Percentiles rank a stretch among this genome's conserved stretches.
Evolutionary conservation across 345 rosid genomes (phyloP).

Genomic region (Turnera subulata): DNA sequence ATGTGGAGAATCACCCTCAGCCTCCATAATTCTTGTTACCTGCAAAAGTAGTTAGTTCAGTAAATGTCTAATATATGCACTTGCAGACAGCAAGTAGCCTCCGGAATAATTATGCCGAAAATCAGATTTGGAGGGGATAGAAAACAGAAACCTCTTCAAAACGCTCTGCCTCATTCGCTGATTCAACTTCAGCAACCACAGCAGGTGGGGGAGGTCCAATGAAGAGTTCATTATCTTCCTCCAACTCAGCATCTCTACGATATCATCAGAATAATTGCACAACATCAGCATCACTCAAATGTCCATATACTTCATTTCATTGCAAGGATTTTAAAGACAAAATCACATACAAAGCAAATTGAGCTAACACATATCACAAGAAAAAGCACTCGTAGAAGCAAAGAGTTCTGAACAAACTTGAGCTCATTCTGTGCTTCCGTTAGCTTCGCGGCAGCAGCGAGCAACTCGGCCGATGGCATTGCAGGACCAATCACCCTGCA

Average conservation of each 20-base stretch:
- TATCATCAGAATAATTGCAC: conserved; percentile 6
- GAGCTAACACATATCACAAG: conserved; percentile 1
- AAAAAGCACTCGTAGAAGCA: not conserved
- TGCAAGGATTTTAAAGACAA: too few relatives aligned
- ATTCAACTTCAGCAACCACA: conserved; percentile 82
- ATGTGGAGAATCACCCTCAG: conserved; percentile 63
- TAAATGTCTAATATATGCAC: not conserved
- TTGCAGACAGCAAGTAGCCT: not conserved
- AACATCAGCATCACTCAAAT: conserved; percentile 2
- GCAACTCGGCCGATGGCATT: conserved; percentile 91
- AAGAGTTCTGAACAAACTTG: conserved; percentile 34
- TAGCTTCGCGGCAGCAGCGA: conserved; percentile 92
- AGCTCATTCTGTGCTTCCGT: conserved; percentile 91
- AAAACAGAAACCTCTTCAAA: conserved; percentile 72
- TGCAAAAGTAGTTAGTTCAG: conserved; percentile 19
- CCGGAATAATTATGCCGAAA: not conserved
- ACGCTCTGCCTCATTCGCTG: conserved; percentile 91
- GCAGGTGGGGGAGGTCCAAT: conserved; percentile 93
- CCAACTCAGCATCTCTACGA: conserved; percentile 78
- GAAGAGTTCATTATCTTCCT: conserved; percentile 70
- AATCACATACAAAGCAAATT: not conserved
- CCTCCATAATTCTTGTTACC: conserved; percentile 91
- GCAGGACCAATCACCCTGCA: conserved; percentile 84
- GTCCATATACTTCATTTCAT: too few relatives aligned
- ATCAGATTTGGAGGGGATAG: not conserved